Evolutionary conservation across 1,284 basidiomycete genomes (phyloP).

Genomic region (Xerocomus minutiporus): DNA sequence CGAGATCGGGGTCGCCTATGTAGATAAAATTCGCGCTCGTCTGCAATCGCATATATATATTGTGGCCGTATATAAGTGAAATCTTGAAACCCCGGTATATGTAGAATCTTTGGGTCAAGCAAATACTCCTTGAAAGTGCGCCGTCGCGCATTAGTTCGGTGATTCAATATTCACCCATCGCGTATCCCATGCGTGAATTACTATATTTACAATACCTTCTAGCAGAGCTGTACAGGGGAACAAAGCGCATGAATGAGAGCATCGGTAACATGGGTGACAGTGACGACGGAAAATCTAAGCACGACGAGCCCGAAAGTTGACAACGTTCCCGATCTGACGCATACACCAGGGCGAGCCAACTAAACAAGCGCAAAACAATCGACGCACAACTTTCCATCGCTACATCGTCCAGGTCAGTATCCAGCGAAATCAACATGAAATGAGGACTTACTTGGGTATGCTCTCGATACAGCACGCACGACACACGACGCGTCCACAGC

Average conservation of each 20-base stretch:
- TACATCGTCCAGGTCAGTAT: conserved; percentile 8
- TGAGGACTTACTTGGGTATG: conserved; percentile 23
- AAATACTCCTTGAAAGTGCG: neutral
- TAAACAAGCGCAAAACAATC: conserved; percentile 28
- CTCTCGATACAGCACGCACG: conserved; percentile 29
- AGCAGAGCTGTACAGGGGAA: neutral
- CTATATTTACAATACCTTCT: neutral
- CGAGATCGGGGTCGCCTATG: neutral
- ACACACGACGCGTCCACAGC: conserved; percentile 29
- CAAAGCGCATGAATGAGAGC: neutral
- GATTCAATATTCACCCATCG: neutral
- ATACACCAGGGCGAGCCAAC: neutral
- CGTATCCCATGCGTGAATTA: neutral
- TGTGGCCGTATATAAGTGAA: neutral
- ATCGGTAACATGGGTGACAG: neutral
- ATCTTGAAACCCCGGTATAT: neutral
- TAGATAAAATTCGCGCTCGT: neutral
- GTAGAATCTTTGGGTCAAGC: too few species aligned
- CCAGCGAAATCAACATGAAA: neutral
- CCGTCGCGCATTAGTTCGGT: neutral
- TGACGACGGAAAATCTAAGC: neutral
- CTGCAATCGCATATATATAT: neutral
- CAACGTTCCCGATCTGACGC: neutral
- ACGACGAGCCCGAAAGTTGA: neutral
- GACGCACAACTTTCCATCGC: conserved; percentile 31